Base-by-base conservation (phyloP, 768 basidiomycete genomes). In the Lactarius akahatsu region DNA sequence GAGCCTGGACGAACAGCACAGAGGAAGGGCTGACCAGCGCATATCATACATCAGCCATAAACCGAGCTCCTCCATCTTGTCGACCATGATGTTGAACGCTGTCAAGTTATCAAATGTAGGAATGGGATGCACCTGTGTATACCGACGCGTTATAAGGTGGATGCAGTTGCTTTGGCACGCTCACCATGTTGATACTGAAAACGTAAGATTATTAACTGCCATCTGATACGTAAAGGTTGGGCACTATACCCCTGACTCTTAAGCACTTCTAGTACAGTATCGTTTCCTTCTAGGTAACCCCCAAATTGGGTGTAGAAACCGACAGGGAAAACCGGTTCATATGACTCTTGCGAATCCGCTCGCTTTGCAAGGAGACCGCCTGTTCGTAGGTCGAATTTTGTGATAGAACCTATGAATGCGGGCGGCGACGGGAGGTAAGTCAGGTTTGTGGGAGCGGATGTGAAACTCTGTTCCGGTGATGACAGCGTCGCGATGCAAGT, bases 41-140 rank as follows among this genome's bases (percentile, higher is more conserved):
- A 93, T 92, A 73, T 92, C 90, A 69, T 93, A 94, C 85, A 92
- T 91, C 62, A 92, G 80, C 72, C 88, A 93, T 3, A 86, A 68
- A 0, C 83, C 84, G 0, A 86, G 84, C 66, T 87, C 82, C 74
- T 91, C 85, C 87, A 92, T 90, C 52, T 81, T 78, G 71, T 91
- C 86, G 8, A 92, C 72, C 32, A 90, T 85, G 58, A 79, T 65
- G 41, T 85, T 81, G 0, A 91, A 76, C 0, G 80, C 80, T 0
- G 86, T 85, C 40, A 86, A 67, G 70, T 89, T 85, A 67, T 80
- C 80, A 66, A 88, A 91, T 0, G 83, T 75, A 0, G 92, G 91
- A 5, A 91, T 77, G 2, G 89, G 87, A 71, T 93, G 92, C 20
- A 92, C 81, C 86, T 82, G 47, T 59, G 34, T 55, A 36, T 59